These are phyloP conservation scores for Marchantia paleacea DNA, from an alignment of 225 moss, liverwort and hornwort species.

Conservation along the genomic window DNA sequence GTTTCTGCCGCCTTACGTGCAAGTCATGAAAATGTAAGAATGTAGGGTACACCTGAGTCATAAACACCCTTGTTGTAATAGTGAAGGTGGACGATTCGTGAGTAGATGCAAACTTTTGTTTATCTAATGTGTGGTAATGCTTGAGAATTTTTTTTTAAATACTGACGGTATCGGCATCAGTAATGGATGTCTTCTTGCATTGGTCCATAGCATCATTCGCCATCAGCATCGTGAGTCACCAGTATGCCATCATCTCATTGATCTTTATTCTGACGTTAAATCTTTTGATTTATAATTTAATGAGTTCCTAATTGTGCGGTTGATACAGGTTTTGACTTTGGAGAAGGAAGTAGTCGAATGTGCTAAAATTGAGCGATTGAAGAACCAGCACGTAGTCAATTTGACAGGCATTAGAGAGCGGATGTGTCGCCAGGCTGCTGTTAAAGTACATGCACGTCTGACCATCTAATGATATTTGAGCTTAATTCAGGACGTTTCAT, in stretches of 20 bases:
- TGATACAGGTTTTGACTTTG: conserved; percentile 48
- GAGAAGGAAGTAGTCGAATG: conserved; percentile 50
- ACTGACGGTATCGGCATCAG: no score
- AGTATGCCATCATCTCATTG: no score
- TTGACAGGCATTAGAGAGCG: conserved; percentile 50
- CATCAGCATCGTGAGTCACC: no score
- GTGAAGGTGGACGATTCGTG: neutral
- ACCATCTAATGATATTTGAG: neutral
- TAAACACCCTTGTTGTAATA: neutral
- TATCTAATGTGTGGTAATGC: neutral
- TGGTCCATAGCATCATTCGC: no score
- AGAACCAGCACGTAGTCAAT: conserved; percentile 46
- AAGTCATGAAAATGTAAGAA: conserved; percentile 36
- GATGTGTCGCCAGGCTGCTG: conserved; percentile 38
- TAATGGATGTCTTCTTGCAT: no score
- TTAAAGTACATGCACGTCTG: conserved; percentile 44
- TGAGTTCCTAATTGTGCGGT: neutral
- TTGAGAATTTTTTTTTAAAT: neutral
- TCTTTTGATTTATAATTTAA: neutral
- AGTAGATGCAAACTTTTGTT: neutral
- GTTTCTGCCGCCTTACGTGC: conserved; percentile 41
- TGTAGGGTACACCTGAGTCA: neutral
- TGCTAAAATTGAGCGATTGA: conserved; percentile 50
- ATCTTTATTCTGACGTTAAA: no score
- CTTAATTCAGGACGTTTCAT: neutral